phyloP scores from a whole-genome alignment of 441 rosid species.

The Populus hybrid region DNA sequence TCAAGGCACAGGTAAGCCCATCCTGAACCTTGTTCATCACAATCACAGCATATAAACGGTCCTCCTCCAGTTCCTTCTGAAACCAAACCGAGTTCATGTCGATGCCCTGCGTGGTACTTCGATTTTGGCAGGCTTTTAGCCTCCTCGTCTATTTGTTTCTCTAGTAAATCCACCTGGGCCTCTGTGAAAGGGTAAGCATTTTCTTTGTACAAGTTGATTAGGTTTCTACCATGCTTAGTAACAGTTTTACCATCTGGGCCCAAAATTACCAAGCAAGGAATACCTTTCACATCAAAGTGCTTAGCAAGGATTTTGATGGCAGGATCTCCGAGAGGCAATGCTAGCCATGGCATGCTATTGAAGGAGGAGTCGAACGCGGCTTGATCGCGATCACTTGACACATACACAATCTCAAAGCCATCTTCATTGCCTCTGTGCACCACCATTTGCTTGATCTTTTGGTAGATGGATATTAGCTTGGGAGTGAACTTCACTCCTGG shows the following conservation, averaged over 20 bases:
- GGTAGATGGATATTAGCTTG: conserved; percentile 44
- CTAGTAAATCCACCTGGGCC: conserved; percentile 31
- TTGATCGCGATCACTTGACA: conserved; percentile 45
- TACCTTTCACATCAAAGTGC: conserved; percentile 48
- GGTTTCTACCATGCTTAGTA: conserved; percentile 43
- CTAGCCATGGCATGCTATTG: conserved; percentile 50
- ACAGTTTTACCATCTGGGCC: conserved; percentile 63
- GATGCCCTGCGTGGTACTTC: conserved; percentile 40
- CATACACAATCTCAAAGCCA: conserved; percentile 47
- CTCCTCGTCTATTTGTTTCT: conserved; percentile 48
- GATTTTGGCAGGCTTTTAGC: conserved; percentile 41
- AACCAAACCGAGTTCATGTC: conserved; percentile 52
- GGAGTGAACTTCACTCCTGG: conserved; percentile 51
- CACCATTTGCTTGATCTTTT: conserved; percentile 38
- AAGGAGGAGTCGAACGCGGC: conserved; percentile 36
- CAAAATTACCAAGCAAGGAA: conserved; percentile 51
- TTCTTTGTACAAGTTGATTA: conserved; percentile 46
- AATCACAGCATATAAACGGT: conserved; percentile 58
- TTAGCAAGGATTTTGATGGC: conserved; percentile 26
- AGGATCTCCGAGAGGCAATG: conserved; percentile 49
- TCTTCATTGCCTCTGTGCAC: conserved; percentile 10
- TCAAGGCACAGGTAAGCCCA: conserved; percentile 68
- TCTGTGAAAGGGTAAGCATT: conserved; percentile 55
- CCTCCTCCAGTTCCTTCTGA: conserved; percentile 57
- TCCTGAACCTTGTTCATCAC: conserved; percentile 59